Percentiles rank a stretch among this genome's conserved stretches.
Evolutionary conservation across 225 moss, liverwort and hornwort species (phyloP).

Genomic region (Sphagnum contortum): DNA sequence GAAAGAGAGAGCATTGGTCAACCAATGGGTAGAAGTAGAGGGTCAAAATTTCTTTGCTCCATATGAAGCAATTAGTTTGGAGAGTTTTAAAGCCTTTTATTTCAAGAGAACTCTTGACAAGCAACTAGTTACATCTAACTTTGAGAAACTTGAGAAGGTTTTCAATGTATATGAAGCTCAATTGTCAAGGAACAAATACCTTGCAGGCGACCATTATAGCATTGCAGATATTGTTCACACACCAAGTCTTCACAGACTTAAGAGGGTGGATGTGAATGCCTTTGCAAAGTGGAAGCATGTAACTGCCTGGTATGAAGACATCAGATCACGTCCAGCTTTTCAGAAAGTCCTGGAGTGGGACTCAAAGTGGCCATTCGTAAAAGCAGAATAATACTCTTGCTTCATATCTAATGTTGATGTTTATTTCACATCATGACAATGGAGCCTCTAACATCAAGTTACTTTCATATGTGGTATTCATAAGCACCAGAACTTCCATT

Average conservation of each 20-base stretch:
- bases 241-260: slow-evolving; percentile 11
- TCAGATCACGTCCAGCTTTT: slow-evolving; percentile 17
- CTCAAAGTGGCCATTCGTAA: slow-evolving; percentile 7
- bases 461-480: no score
- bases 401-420: no score
- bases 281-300: slow-evolving; percentile 12
- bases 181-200: slow-evolving; percentile 37
- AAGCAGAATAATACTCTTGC: no score
- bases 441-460: no score
- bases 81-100: slow-evolving; percentile 25
- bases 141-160: slow-evolving; percentile 36
- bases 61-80: slow-evolving; percentile 26
- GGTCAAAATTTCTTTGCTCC: slow-evolving; percentile 46
- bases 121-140: slow-evolving; percentile 12
- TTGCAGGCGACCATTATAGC: slow-evolving; percentile 36
- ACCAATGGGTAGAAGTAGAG: slow-evolving; percentile 76
- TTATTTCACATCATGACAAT: no score
- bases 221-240: slow-evolving; percentile 52
- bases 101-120: slow-evolving; percentile 27
- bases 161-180: slow-evolving; percentile 55
- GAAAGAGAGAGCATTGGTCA: slow-evolving; percentile 47
- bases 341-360: slow-evolving; percentile 15
- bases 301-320: slow-evolving; percentile 13
- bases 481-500: no score
- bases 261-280: slow-evolving; percentile 10